A percentile compares a stretch with the other conserved stretches of the same genome.
Conservation (phyloP, 192 early-diverging fungal species). For the Coemansia sp. region DNA sequence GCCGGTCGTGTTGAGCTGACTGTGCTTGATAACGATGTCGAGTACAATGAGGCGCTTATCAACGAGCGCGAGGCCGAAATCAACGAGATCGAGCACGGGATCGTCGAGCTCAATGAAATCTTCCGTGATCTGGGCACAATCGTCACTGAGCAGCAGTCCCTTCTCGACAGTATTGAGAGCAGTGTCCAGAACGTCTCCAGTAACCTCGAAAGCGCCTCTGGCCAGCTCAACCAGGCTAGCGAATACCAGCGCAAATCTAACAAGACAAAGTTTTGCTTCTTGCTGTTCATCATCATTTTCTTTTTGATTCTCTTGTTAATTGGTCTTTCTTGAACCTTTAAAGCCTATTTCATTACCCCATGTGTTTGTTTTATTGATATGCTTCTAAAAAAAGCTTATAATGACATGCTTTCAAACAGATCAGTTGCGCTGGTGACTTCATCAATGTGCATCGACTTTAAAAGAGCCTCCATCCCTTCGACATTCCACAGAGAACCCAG, state of each 20-base stretch:
- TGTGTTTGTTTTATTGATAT: background rate
- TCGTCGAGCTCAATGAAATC: slow-evolving; percentile 94
- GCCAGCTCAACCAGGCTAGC: slow-evolving; percentile 78
- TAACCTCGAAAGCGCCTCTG: slow-evolving; percentile 77
- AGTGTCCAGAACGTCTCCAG: slow-evolving; percentile 84
- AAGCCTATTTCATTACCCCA: background rate
- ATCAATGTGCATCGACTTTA: slow-evolving; percentile 52
- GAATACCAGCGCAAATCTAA: slow-evolving; percentile 75
- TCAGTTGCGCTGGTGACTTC: slow-evolving; percentile 49
- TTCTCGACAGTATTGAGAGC: slow-evolving; percentile 92
- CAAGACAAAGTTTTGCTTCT: slow-evolving; percentile 81
- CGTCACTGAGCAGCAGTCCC: slow-evolving; percentile 95
- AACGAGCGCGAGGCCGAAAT: slow-evolving; percentile 92
- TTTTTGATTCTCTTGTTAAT: slow-evolving; percentile 64
- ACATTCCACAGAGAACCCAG: slow-evolving; percentile 47
- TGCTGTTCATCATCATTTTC: slow-evolving; percentile 75
- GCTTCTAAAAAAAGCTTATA: slow-evolving; percentile 12
- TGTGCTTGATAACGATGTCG: slow-evolving; percentile 86
- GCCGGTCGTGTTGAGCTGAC: slow-evolving; percentile 61
- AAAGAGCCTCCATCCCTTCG: slow-evolving; percentile 38
- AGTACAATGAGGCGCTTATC: slow-evolving; percentile 94
- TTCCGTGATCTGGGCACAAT: slow-evolving; percentile 94
- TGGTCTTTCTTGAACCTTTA: slow-evolving; percentile 29
- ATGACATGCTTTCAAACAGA: slow-evolving; percentile 36
- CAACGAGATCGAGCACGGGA: slow-evolving; percentile 88